Percentiles rank a stretch among this genome's conserved stretches.
Conservation (phyloP, 176 grass and related monocot genomes). For the Dendrocalamus sinicus region DNA sequence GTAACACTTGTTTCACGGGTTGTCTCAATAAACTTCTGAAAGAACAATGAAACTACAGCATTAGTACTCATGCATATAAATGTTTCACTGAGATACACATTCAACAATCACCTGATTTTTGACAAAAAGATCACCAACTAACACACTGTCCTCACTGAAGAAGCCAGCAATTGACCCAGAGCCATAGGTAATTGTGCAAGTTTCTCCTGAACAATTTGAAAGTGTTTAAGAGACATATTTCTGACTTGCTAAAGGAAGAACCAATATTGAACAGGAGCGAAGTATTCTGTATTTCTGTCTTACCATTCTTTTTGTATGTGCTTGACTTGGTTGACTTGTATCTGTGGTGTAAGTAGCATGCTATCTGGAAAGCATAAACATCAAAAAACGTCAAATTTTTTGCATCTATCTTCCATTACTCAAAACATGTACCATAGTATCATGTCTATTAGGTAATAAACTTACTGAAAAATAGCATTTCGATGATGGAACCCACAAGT, state of each 20-base stretch:
- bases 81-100: not conserved
- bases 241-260: conserved; percentile 7
- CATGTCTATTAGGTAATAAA: not conserved
- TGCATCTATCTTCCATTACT: not conserved
- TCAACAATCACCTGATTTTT: conserved; percentile 64
- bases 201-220: conserved; percentile 59
- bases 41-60: conserved; percentile 4
- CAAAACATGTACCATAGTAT: not conserved
- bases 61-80: conserved; percentile 11
- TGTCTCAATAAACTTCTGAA: conserved; percentile 93
- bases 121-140: conserved; percentile 68
- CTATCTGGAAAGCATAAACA: conserved; percentile 53
- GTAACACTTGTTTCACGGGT: conserved; percentile 70
- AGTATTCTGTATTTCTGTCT: not conserved
- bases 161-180: conserved; percentile 93
- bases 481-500: conserved; percentile 72
- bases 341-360: conserved; percentile 74
- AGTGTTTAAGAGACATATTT: not conserved
- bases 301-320: conserved; percentile 79
- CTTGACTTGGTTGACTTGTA: conserved; percentile 58
- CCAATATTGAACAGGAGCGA: conserved; percentile 1
- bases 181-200: conserved; percentile 89
- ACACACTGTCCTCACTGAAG: conserved; percentile 85
- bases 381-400: conserved; percentile 1
- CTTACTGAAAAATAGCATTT: conserved; percentile 81